Evolutionary conservation across 441 rosid species (phyloP), one percentile per base, ranked within the genome.

Genomic region (Capsella rubella): DNA sequence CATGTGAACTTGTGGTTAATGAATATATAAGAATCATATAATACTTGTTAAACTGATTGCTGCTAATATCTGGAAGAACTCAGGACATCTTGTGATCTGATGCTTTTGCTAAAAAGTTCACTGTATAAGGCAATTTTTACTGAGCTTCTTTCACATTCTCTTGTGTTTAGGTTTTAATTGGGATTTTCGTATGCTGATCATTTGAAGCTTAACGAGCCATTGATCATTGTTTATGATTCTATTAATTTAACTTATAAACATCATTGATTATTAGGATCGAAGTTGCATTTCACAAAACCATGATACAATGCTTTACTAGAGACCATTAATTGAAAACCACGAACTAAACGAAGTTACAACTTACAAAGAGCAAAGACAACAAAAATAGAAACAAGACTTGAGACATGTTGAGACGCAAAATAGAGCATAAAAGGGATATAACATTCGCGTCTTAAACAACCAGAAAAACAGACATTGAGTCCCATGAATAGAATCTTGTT

Each of bases 311-410:
- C 69, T 51, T 59, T 59, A 75, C 52, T 15, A 45, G 62, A 52
- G 73, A 75, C 50, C 73, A 67, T 37, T 58, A 29, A 18, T 65
- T 0, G 32, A 21, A 67, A 52, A 52, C 28, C 57, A 52, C 74
- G 58, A 61, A 75, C 74, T 68, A 75, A 57, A 75, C 34, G 13
- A 53, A 61, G 51, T 69, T 69, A 75, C 74, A 35, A 32, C 50
- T 67, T 75, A 75, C 61, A 50, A 46, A 52, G 25, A 71, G 14
- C 73, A 74, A 21, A 65, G 18, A 16, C 61, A 27, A 27, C 16
- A 14, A 10, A 42, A 65, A 6, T 1, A 31, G 7, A 31, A 31
- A 32, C 6, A 54, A 34, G 67, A 31, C 42, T 61, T 21, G 25
- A 32, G 25, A 69, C 15, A 46, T 61, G 51, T 61, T 34, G 4